Conservation (phyloP, 208 protist species). For the Hexamita inflata region DNA sequence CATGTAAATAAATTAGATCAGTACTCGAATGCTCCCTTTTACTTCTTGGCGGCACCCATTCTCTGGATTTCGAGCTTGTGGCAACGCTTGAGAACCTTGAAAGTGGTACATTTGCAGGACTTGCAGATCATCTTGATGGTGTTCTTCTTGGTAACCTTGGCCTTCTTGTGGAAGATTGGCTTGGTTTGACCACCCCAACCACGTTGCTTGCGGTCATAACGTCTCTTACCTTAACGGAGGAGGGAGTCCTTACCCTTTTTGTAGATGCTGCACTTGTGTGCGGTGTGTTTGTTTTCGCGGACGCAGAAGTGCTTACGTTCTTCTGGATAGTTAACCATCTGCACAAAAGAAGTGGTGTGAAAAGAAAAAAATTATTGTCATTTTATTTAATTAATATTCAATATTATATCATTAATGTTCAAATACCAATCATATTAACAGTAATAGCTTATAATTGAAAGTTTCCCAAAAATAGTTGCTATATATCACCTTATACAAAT, state of each 20-base stretch:
- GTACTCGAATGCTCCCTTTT: conserved; percentile 9
- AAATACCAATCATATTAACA: too few species aligned
- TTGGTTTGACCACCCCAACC: conserved; percentile 99
- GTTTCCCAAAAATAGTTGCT: too few species aligned
- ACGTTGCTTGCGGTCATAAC: conserved; percentile 97
- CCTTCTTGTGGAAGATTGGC: conserved; percentile 99
- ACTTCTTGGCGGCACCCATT: conserved; percentile 22
- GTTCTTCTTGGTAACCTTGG: conserved; percentile 37
- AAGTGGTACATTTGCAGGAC: conserved; percentile 21
- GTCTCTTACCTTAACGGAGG: conserved; percentile 90
- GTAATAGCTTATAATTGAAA: too few species aligned
- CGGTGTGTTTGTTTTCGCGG: conserved; percentile 69
- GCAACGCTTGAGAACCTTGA: conserved; percentile 19
- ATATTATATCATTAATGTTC: too few species aligned
- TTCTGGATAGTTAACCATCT: conserved; percentile 58
- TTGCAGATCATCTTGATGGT: conserved; percentile 25
- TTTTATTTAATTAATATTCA: too few species aligned
- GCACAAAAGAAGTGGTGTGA: too few species aligned
- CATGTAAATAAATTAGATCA: conserved; percentile 4
- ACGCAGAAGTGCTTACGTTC: conserved; percentile 60
- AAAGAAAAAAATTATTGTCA: too few species aligned
- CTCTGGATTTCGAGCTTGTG: conserved; percentile 11
- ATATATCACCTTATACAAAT: too few species aligned
- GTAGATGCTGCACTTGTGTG: conserved; percentile 79
- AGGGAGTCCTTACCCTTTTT: conserved; percentile 94